Evolutionary conservation across 768 basidiomycete genomes (phyloP).

Genomic region (Xerocomus brunneocitrinus): DNA sequence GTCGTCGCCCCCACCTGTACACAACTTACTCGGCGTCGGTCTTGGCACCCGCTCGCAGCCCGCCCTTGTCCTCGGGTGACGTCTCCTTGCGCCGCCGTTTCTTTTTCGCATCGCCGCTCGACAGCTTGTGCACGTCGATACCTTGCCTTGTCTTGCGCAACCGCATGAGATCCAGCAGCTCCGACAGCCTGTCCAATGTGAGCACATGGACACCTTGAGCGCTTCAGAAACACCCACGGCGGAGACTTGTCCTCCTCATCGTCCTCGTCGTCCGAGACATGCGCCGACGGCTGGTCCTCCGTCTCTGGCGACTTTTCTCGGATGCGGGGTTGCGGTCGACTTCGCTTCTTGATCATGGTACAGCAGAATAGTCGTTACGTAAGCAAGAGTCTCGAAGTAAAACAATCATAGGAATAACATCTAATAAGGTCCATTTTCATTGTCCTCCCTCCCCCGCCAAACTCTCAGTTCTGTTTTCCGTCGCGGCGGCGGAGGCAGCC

Average conservation of each 20-base stretch:
- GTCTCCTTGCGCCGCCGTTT: constrained; percentile 54
- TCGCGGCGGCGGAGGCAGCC: not conserved
- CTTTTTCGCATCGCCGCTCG: constrained; percentile 76
- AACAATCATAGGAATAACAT: not conserved
- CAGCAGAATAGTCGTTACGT: constrained; percentile 5
- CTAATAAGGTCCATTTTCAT: constrained; percentile 8
- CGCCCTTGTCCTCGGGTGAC: constrained; percentile 44
- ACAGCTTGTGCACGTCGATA: constrained; percentile 81
- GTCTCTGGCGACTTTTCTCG: constrained; percentile 46
- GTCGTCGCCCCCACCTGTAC: not conserved
- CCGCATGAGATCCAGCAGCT: constrained; percentile 81
- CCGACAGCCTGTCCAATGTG: constrained; percentile 54
- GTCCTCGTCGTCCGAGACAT: constrained; percentile 9
- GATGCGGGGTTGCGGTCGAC: constrained; percentile 55
- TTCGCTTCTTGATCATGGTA: constrained; percentile 70
- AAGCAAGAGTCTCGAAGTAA: not conserved
- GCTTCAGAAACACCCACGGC: constrained; percentile 40
- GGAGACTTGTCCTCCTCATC: constrained; percentile 37
- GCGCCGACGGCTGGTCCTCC: constrained; percentile 8
- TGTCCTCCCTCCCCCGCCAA: constrained; percentile 8
- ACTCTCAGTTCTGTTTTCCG: constrained; percentile 10
- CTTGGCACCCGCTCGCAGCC: constrained; percentile 49
- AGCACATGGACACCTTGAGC: not conserved
- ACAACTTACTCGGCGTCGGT: constrained; percentile 45
- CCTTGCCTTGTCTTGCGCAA: constrained; percentile 70